Conservation (phyloP, 768 basidiomycete species). For the Rhodotorula babjevae region DNA sequence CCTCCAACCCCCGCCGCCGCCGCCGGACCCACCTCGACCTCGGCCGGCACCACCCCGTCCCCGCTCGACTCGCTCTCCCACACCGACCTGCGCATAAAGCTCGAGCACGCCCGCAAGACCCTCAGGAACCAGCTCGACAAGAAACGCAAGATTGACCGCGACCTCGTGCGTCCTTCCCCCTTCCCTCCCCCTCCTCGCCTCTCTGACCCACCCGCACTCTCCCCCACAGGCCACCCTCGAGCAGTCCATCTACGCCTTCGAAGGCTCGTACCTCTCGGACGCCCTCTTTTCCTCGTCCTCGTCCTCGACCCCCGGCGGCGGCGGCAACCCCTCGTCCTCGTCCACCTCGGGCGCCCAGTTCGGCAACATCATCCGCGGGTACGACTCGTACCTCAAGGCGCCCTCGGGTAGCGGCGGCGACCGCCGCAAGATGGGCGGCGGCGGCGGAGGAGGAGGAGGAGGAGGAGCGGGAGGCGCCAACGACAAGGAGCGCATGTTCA, state of each 20-base stretch:
- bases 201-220: neutral
- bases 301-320: constrained; percentile 21
- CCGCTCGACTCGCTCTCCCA: constrained; percentile 25
- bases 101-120: constrained; percentile 13
- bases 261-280: constrained; percentile 50
- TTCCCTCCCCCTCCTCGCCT: neutral
- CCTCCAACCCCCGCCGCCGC: neutral
- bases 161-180: constrained; percentile 21
- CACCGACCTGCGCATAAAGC: constrained; percentile 30
- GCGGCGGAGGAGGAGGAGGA: neutral
- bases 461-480: constrained; percentile 41
- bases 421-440: constrained; percentile 27
- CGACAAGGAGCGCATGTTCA: constrained; percentile 48
- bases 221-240: constrained; percentile 47
- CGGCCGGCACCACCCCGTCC: neutral
- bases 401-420: constrained; percentile 37
- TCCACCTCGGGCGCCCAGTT: constrained; percentile 27
- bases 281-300: constrained; percentile 40
- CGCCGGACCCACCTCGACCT: neutral
- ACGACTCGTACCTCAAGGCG: constrained; percentile 49
- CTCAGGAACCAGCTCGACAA: constrained; percentile 19
- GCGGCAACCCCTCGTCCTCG: neutral
- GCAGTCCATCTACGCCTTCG: constrained; percentile 48
- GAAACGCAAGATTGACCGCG: constrained; percentile 33
- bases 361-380: constrained; percentile 52